A percentile compares a stretch with the other conserved stretches of the same genome.
phyloP scores from a whole-genome alignment of 805 yeast genomes.

The Metschnikowia bowlesiae region DNA sequence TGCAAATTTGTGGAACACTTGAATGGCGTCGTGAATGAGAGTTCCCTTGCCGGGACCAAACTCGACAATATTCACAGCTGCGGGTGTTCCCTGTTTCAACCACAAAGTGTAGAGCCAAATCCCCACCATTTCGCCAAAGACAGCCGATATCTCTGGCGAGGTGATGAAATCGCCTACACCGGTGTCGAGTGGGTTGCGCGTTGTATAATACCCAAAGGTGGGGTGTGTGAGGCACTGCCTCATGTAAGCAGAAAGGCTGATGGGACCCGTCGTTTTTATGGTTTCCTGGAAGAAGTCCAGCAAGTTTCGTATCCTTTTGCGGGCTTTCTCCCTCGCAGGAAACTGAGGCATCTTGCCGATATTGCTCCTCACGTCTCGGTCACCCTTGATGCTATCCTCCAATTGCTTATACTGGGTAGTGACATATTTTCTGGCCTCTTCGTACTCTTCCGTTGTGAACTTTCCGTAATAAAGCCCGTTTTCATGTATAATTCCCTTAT shows the following conservation, averaged over 20 bases:
- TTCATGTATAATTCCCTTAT: slow-evolving; percentile 16
- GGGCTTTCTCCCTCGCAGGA: slow-evolving; percentile 21
- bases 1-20: slow-evolving; percentile 41
- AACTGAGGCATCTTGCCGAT: slow-evolving; percentile 34
- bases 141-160: slow-evolving; percentile 81
- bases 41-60: slow-evolving; percentile 89
- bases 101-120: slow-evolving; percentile 62
- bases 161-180: slow-evolving; percentile 72
- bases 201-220: slow-evolving; percentile 71
- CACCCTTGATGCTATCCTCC: slow-evolving; percentile 37
- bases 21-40: slow-evolving; percentile 60
- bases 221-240: slow-evolving; percentile 79
- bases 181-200: slow-evolving; percentile 64
- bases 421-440: slow-evolving; percentile 32
- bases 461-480: slow-evolving; percentile 31
- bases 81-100: slow-evolving; percentile 52
- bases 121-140: slow-evolving; percentile 83
- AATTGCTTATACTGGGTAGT: slow-evolving; percentile 28
- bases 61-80: slow-evolving; percentile 55
- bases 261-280: slow-evolving; percentile 70
- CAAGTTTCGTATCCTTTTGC: slow-evolving; percentile 19
- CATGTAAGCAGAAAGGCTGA: slow-evolving; percentile 71
- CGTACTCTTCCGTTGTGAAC: slow-evolving; percentile 37
- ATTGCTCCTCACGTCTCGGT: slow-evolving; percentile 31
- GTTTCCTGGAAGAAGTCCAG: slow-evolving; percentile 43